Evolutionary conservation across 495 filamentous ascomycete genomes (phyloP).

Genomic region (Aspergillus kassunensis): DNA sequence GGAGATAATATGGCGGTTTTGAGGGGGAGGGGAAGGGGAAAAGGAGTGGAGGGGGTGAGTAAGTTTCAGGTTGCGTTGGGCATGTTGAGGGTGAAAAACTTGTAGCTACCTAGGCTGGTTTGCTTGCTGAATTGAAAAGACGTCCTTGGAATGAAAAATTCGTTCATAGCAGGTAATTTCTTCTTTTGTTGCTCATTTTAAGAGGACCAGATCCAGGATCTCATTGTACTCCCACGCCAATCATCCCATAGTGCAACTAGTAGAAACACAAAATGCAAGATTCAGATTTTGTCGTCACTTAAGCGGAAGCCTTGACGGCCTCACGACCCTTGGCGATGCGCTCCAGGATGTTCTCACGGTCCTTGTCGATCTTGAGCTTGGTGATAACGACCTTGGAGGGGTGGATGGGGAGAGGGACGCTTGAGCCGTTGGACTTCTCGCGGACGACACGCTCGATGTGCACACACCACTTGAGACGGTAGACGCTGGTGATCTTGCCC

Average conservation of each 20-base stretch:
- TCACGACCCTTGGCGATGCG: slow-evolving; percentile 9
- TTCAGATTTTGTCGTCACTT: slow-evolving; percentile 29
- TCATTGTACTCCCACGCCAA: slow-evolving; percentile 32
- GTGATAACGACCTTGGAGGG: slow-evolving; percentile 93
- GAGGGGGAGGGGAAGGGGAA: not conserved
- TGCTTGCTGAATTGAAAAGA: slow-evolving; percentile 6
- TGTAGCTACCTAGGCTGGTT: too few relatives aligned
- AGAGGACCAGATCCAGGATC: slow-evolving; percentile 25
- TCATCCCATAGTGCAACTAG: slow-evolving; percentile 36
- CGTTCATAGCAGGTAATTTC: slow-evolving; percentile 31
- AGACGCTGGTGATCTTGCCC: slow-evolving; percentile 82
- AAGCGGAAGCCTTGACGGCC: slow-evolving; percentile 5
- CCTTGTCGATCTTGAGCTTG: slow-evolving; percentile 98
- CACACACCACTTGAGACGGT: slow-evolving; percentile 95
- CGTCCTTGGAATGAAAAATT: slow-evolving; percentile 6
- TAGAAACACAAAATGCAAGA: slow-evolving; percentile 33
- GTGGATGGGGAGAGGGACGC: slow-evolving; percentile 81
- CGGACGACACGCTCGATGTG: slow-evolving; percentile 88
- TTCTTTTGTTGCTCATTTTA: slow-evolving; percentile 23
- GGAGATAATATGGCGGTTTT: slow-evolving; percentile 47
- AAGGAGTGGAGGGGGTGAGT: not conserved
- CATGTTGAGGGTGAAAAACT: too few relatives aligned
- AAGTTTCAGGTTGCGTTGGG: not conserved
- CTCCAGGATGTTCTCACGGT: slow-evolving; percentile 59
- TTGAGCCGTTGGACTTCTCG: slow-evolving; percentile 93